Evolutionary conservation across 768 basidiomycete species (phyloP), one percentile per base, ranked within the genome.

Genomic region (Cystoderma amianthinum): DNA sequence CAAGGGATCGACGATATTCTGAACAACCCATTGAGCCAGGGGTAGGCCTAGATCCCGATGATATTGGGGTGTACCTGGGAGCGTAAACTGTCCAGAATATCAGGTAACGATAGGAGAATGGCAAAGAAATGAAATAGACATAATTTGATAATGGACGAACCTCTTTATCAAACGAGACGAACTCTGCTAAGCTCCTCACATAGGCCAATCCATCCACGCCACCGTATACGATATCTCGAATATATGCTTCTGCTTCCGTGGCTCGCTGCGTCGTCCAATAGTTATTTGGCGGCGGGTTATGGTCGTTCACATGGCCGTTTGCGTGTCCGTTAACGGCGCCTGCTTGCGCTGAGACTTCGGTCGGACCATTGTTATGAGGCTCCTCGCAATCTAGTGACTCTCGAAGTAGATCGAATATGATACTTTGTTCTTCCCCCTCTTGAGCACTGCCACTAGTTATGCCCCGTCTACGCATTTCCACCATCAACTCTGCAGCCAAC

Each of bases 191-290:
- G 54, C 87, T 89, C 45, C 82, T 68, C 39, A 82, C 72, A 55
- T 89, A 89, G 4, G 86, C 86, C 19, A 79, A 59, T 1, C 87
- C 86, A 42, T 86, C 84, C 0, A 78, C 68, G 35, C 87, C 85
- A 0, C 87, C 86, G 53, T 88, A 89, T 0, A 89, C 85, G n/a
- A 86, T 54, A 53, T 87, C 82, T 15, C 72, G 61, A 13, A 89
- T 35, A 50, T 82, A 85, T n/a, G 68, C 70, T 59, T 85, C 81
- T 2, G 74, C 83, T 17, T 72, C 68, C n/a, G 57, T 56, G 10
- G 73, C 76, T 4, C 67, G 62, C 37, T 63, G 63, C 10, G 63
- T 55, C 17, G 62, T 69, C 73, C 77, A 85, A 46, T 78, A 79
- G 4, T 56, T 61, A 2, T 54, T 39, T n/a, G n/a, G n/a, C n/a